Evolutionary conservation across 139 green algal species (phyloP).

Genomic region (Auxenochlorella pyrenoidosa): DNA sequence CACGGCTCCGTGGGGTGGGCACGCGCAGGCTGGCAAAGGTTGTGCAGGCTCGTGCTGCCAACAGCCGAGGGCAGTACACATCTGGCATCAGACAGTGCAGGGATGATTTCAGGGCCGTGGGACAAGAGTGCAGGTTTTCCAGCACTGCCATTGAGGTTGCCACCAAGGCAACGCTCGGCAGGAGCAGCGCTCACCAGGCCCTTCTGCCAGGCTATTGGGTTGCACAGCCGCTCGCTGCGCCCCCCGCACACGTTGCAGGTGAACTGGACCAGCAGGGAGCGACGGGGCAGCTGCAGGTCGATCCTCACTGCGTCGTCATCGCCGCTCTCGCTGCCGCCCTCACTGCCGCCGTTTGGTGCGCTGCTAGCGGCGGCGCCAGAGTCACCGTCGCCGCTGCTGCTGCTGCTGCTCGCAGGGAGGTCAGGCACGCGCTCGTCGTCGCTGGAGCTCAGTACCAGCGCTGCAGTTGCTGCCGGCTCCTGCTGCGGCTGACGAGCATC

Average conservation of each 20-base stretch:
- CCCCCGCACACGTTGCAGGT: constrained; percentile 45
- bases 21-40: too few relatives aligned
- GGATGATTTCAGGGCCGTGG: too few relatives aligned
- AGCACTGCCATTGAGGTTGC: too few relatives aligned
- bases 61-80: too few relatives aligned
- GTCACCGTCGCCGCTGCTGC: neutral
- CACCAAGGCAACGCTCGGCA: neutral
- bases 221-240: constrained; percentile 49
- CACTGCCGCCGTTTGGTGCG: neutral
- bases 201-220: constrained; percentile 47
- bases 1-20: too few relatives aligned
- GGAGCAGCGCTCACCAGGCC: constrained; percentile 35
- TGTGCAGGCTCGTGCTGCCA: too few relatives aligned
- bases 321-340: neutral
- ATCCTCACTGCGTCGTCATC: constrained; percentile 3
- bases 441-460: neutral
- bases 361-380: neutral
- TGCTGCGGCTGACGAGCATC: neutral
- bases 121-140: too few relatives aligned
- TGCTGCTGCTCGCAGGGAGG: neutral
- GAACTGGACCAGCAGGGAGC: constrained; percentile 45
- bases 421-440: neutral
- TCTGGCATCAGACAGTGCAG: too few relatives aligned
- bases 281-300: constrained; percentile 48
- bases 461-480: neutral